Base-by-base conservation (phyloP, 106 monocot species). In the Acanthochlamys bracteata region DNA sequence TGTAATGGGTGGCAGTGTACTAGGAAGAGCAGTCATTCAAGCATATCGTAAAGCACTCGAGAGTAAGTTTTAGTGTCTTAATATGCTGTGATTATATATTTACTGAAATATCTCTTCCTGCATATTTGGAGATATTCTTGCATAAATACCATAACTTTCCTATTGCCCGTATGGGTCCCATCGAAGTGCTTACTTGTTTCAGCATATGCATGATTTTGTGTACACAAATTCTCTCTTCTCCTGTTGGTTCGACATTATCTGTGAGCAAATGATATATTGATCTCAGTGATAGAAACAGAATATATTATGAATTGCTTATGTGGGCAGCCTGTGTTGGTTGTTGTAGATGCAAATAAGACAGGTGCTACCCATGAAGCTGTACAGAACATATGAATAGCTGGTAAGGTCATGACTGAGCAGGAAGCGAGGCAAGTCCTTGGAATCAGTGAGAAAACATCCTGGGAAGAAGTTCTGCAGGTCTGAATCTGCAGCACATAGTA, bases 371-470 rank as follows among this genome's bases (percentile, higher is more conserved):
- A 85, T 20, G 85, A 93, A 66, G 70, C 89, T 7, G 66, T 93
- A 55, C 80, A 83, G 54, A 93, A 80, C 27, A 86, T 89, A 11
- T 76, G 93, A 13, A 78, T 83, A 74, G 66, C 74, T 15, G 68
- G 80, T 53, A 83, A 78, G 69, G 61, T 61, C 27, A 89, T 93
- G 85, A 89, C 85, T 0, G 93, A 89, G 60, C 74, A 83, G 42
- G 93, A 93, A 93, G 93, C 93, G n/a, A 70, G 83, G 55, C 93
- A 89, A 65, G 81, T 93, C 59, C 64, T 93, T 20, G 93, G 89
- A n/a, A 68, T 89, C 41, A 43, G 68, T 25, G 93, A 93, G 69
- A 41, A 86, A 15, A 45, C 85, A 11, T 62, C 85, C 16, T 93
- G 89, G 93, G 93, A 93, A 76, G 93, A 93, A 46, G 72, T 93